Evolutionary conservation across 768 basidiomycete genomes (phyloP), one percentile per base, ranked within the genome.

Genomic region (Psilocybe subaeruginosa): DNA sequence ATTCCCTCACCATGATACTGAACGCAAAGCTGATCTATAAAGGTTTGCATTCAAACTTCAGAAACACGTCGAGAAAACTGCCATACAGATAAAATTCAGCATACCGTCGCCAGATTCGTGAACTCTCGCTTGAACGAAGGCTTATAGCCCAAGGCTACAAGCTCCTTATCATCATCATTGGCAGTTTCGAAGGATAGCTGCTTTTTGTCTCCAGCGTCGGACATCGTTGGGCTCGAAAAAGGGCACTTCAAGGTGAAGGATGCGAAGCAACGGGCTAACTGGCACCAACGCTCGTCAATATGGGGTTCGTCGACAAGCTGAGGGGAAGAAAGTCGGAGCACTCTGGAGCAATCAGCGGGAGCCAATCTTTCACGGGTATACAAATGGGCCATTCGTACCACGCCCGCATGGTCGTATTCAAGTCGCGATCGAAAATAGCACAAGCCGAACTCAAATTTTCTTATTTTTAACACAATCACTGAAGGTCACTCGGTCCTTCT

Each of bases 81-180:
- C 46, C 23, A 7, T 33, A 23, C 47, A 60, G 29, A 47, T 45
- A 29, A 12, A 19, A 19, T 8, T 49, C 41, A 11, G 68, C 85
- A 61, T 64, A 89, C 89, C 62, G 90, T 91, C n/a, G 89, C 89
- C 33, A 93, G 73, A 68, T 91, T 92, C 6, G 89, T 86, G 67
- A 95, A 95, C 78, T 95, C 93, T 60, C 93, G 82, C 72, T 86
- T 87, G 80, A 95, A 94, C 14, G 89, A 91, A 45, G 89, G 89
- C 68, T 87, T 85, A 68, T 91, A 91, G 17, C 89, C 89, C 67
- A 90, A 72, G 14, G 84, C 86, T 58, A 86, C 79, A 43, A 91
- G 80, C 68, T 85, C 82, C 69, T 77, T 80, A 75, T 90, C 87
- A 70, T 91, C 89, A 56, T 85, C 85, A 68, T 86, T 78, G 41